Conservation (phyloP, 1,139 yeast species). For the Yamadazyma blattariae region DNA sequence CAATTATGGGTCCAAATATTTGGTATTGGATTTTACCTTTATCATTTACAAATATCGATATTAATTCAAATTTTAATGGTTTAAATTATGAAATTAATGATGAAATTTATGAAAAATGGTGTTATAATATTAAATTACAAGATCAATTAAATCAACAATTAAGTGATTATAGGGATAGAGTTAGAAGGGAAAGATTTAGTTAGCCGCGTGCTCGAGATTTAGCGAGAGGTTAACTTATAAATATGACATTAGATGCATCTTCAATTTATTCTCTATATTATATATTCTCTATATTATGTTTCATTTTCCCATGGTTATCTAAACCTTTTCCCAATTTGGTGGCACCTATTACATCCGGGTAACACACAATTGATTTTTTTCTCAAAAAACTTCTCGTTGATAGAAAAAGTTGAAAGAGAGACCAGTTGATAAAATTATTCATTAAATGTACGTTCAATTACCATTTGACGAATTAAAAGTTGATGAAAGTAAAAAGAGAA, state of each 20-base stretch:
- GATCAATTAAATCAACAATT: constrained; percentile 48
- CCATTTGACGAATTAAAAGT: constrained; percentile 48
- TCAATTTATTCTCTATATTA: too few species aligned
- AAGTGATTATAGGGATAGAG: constrained; percentile 23
- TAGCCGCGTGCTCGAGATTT: background rate
- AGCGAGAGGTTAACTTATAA: background rate
- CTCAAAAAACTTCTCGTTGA: too few species aligned
- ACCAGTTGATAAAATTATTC: too few species aligned
- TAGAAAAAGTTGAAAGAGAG: too few species aligned
- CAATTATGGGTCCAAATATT: constrained; percentile 69
- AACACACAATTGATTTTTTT: too few species aligned
- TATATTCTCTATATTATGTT: too few species aligned
- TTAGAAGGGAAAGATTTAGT: constrained; percentile 16
- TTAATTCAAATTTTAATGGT: constrained; percentile 42
- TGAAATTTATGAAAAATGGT: constrained; percentile 37
- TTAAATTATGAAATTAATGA: constrained; percentile 49
- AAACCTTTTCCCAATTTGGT: too few species aligned
- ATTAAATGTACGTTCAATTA: constrained; percentile 42
- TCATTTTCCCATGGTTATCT: too few species aligned
- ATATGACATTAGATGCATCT: too few species aligned
- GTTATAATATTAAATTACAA: constrained; percentile 44
- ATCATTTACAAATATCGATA: constrained; percentile 19
- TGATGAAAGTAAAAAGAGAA: constrained; percentile 37
- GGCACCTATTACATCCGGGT: too few species aligned
- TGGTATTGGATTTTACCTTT: constrained; percentile 74